Base-by-base conservation (phyloP, 305 asterid genomes). In the Withania somnifera region DNA sequence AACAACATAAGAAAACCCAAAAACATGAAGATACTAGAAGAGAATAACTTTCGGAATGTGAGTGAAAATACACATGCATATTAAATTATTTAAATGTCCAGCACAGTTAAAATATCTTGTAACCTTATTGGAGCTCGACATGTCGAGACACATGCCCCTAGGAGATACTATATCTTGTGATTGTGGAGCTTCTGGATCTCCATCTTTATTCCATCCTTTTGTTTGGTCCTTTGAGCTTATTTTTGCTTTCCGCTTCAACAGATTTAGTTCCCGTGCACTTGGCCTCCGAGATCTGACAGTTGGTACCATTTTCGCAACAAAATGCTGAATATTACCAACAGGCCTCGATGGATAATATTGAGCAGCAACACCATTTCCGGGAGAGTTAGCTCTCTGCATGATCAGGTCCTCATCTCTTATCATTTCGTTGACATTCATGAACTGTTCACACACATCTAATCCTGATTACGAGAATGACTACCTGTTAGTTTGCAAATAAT, bases 231-330 rank as follows among this genome's bases (percentile, higher is more conserved):
- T 96, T 28, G 94, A 92, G 85, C 83, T 90, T 87, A 82, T 89
- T 89, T 93, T 94, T 38, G 99, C 99, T 89, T 94, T 94, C 53
- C 99, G 92, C 85, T 96, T 96, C 88, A 96, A 86, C 83, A 96
- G 94, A 91, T 96, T 96, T 82, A 96, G 86, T 86, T 96, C 99
- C 88, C 99, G 90, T 56, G 99, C 98, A 93, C 99, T 96, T 82
- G 98, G 98, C 90, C 98, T 87, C 88, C 98, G 87, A 71, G 98
- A 91, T 87, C 95, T 93, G 68, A 91, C 90, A 85, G 90, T 86
- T 77, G 98, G 99, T 54, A 89, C 98, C 93, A 93, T 88, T 80
- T 88, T 90, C 38, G 98, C 88, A 84, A 96, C 97, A 84, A 90
- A 89, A 77, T 93, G 97, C 89, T 88, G 92, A 83, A 96, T 87